These are phyloP conservation scores for Leonotis leonurus DNA, from an alignment of 257 asterid genomes.

Conservation along the genomic window DNA sequence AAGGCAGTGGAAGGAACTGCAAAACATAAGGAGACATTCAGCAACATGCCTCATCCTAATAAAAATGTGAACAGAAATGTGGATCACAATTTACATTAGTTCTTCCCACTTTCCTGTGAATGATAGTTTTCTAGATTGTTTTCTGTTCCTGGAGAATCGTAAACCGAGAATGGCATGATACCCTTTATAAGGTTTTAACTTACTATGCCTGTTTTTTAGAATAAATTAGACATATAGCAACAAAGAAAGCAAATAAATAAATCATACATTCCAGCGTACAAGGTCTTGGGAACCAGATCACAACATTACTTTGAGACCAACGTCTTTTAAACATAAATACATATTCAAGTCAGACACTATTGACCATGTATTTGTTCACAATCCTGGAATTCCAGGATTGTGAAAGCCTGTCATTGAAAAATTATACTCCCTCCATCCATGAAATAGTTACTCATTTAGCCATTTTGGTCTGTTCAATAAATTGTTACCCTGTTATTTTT, in stretches of 20 bases:
- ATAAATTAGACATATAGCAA: neutral
- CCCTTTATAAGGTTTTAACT: conserved; percentile 1
- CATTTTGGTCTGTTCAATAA: no score
- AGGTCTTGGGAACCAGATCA: conserved; percentile 1
- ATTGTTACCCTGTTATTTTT: no score
- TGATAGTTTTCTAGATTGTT: neutral
- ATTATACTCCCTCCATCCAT: no score
- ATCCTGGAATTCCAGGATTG: neutral
- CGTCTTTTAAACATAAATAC: neutral
- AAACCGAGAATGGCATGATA: neutral
- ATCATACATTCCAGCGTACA: neutral
- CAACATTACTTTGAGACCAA: neutral
- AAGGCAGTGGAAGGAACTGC: conserved; percentile 95
- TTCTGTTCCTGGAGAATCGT: neutral
- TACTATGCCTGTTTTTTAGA: neutral
- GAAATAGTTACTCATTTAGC: no score
- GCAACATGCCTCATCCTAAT: neutral
- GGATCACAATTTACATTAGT: conserved; percentile 10
- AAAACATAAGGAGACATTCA: conserved; percentile 19
- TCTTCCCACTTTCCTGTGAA: neutral
- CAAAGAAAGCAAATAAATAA: conserved; percentile 3
- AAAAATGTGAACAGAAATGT: conserved; percentile 8
- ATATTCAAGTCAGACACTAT: neutral
- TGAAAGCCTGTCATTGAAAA: neutral
- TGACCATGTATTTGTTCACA: neutral